phyloP scores from a whole-genome alignment of 495 filamentous ascomycete species.

The Neurospora tetrasperma region DNA sequence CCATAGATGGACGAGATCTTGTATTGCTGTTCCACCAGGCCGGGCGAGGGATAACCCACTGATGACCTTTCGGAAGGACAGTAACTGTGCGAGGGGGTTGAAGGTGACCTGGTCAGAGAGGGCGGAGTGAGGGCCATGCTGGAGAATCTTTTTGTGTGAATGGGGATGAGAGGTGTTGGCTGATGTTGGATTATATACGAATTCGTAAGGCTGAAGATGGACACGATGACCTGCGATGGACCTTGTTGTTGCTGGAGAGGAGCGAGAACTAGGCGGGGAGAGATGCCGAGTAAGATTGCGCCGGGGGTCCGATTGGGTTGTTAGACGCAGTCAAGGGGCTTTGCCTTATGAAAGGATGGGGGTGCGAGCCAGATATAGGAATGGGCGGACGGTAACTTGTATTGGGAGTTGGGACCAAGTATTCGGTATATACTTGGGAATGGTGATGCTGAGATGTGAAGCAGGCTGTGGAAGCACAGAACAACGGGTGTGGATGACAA shows the following conservation, averaged over 20 bases:
- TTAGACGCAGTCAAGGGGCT: constrained; percentile 10
- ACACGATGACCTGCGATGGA: constrained; percentile 6
- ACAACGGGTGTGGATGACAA: constrained; percentile 14
- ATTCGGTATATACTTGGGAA: constrained; percentile 5
- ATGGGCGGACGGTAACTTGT: constrained; percentile 11
- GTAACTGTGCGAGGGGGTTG: constrained; percentile 37
- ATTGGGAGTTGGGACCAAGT: constrained; percentile 8
- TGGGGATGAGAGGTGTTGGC: constrained; percentile 12
- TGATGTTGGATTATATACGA: constrained; percentile 17
- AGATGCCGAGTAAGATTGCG: constrained; percentile 10
- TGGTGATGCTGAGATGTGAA: constrained; percentile 14
- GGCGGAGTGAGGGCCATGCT: constrained; percentile 41
- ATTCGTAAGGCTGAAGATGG: constrained; percentile 1
- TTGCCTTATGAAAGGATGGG: constrained; percentile 8
- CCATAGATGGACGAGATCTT: constrained; percentile 36
- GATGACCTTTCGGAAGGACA: constrained; percentile 37
- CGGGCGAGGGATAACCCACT: constrained; percentile 37
- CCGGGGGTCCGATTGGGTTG: constrained; percentile 23
- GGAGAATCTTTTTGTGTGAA: constrained; percentile 7
- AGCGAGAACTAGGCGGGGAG: constrained; percentile 13
- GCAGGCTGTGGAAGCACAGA: constrained; percentile 15
- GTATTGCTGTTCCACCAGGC: constrained; percentile 36
- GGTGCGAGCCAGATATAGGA: constrained; percentile 21
- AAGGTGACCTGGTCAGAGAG: constrained; percentile 37
- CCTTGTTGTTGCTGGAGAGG: constrained; percentile 11